phyloP scores from a whole-genome alignment of 164 flowering plant genomes.

The Amborella trichopoda region DNA sequence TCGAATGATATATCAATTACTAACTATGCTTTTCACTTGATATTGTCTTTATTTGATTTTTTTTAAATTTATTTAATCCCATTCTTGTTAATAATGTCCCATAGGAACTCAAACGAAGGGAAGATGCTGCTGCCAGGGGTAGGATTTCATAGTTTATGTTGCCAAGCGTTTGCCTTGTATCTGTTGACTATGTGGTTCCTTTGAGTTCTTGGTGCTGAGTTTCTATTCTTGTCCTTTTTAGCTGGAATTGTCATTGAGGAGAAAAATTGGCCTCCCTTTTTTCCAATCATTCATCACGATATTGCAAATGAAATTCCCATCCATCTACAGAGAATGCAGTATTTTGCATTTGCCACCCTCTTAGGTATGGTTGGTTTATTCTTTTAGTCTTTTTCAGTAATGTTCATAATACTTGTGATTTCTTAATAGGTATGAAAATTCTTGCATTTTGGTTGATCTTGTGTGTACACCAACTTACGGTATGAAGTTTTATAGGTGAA shows the following conservation, averaged over 20 bases:
- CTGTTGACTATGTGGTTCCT: background rate
- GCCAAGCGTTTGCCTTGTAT: background rate
- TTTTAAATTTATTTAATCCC: too few species aligned
- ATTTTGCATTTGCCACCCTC: constrained; percentile 22
- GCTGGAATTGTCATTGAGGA: constrained; percentile 82
- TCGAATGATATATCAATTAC: too few species aligned
- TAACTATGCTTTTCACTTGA: too few species aligned
- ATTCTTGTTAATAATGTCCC: constrained; percentile 7
- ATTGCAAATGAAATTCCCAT: constrained; percentile 81
- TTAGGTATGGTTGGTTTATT: too few species aligned
- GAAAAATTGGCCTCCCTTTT: constrained; percentile 88
- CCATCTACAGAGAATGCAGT: constrained; percentile 30
- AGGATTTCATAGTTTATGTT: constrained; percentile 1
- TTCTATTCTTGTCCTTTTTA: constrained; percentile 24
- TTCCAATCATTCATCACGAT: constrained; percentile 83
- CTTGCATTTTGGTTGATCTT: too few species aligned
- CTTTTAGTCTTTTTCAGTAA: too few species aligned
- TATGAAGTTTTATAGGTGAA: too few species aligned
- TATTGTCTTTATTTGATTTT: too few species aligned
- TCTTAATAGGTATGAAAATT: too few species aligned
- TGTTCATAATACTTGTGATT: too few species aligned
- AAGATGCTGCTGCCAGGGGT: constrained; percentile 97
- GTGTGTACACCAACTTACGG: too few species aligned
- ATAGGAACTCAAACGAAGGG: constrained; percentile 78
- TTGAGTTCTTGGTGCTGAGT: background rate